These are phyloP conservation scores for Naganishia vishniacii DNA, from an alignment of 768 basidiomycete species.

Conservation along the genomic window DNA sequence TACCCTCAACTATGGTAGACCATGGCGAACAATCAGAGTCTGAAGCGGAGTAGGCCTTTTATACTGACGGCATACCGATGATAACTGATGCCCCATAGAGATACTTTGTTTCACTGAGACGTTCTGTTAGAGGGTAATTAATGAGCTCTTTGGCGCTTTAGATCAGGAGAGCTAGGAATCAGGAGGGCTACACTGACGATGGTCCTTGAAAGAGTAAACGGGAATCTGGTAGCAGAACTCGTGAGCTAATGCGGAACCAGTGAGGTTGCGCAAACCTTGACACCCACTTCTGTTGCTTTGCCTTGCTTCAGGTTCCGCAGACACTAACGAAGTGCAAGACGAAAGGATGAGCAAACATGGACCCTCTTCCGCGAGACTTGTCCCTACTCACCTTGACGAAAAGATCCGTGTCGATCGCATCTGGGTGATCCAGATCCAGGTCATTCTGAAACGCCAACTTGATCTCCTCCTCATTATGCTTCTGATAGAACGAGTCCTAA, in stretches of 20 bases:
- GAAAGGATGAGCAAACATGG: constrained; percentile 10
- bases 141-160: constrained; percentile 35
- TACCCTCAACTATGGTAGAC: constrained; percentile 66
- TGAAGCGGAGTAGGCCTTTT: too few species aligned
- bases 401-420: constrained; percentile 82
- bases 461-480: constrained; percentile 70
- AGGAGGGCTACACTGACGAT: constrained; percentile 57
- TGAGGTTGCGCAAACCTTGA: neutral
- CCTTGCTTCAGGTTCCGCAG: constrained; percentile 77
- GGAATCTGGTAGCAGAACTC: constrained; percentile 66
- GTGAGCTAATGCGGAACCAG: neutral
- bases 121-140: constrained; percentile 33
- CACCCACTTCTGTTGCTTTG: constrained; percentile 53
- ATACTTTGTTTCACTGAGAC: constrained; percentile 59
- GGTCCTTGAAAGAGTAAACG: constrained; percentile 85
- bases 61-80: constrained; percentile 53
- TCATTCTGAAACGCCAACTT: constrained; percentile 71
- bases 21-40: neutral
- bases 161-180: too few species aligned
- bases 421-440: constrained; percentile 66
- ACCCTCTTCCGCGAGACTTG: neutral
- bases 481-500: constrained; percentile 90
- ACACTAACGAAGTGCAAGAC: constrained; percentile 55
- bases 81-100: constrained; percentile 89
- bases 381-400: constrained; percentile 63